Base-by-base conservation (phyloP, 1,139 yeast species). In the Nakaseomyces nivariensis region DNA sequence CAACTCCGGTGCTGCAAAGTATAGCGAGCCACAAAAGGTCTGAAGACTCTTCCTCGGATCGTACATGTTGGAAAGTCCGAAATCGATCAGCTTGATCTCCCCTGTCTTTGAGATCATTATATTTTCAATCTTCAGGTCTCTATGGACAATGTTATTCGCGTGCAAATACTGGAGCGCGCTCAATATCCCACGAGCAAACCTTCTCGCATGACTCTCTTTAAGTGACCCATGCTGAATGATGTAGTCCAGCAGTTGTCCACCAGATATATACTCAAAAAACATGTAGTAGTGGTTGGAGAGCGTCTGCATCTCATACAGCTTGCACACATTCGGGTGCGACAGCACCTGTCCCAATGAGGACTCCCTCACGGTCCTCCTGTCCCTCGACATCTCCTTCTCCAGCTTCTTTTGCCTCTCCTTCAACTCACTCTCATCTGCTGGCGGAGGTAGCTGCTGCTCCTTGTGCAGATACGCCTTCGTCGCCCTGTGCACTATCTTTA, bases 1-100 rank as follows among this genome's bases (percentile, higher is more conserved):
- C 56, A 92, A 73, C 65, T 92, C 98, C 0, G 98, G 98, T 0
- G 98, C 98, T 1, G 98, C 98, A 75, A 92, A 92, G 67, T 92
- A 92, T 47, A 92, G 74, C 1, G 97, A 89, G 0, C 98, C 98
- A 73, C 98, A 92, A 66, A 86, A 92, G 0, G 98, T 92, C 61
- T 87, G 87, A 59, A 92, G 77, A 48, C 86, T 72, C 37, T 80
- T 72, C 52, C 78, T 78, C 25, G 85, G 81, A 36, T 89, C 78
- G 64, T 80, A 92, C 64, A 92, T 71, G 67, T 92, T 92, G 10
- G 96, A 86, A 49, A 92, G 75, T 4, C 98, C 98, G 69, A 92
- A 92, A 70, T 92, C 98, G 56, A 92, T 92, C 58, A 92, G 83
- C 66, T 90, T 89, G 62, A 92, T 84, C 60, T 90, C 96, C 49